phyloP scores from a whole-genome alignment of 306 rosid species.

The Quercus suber region DNA sequence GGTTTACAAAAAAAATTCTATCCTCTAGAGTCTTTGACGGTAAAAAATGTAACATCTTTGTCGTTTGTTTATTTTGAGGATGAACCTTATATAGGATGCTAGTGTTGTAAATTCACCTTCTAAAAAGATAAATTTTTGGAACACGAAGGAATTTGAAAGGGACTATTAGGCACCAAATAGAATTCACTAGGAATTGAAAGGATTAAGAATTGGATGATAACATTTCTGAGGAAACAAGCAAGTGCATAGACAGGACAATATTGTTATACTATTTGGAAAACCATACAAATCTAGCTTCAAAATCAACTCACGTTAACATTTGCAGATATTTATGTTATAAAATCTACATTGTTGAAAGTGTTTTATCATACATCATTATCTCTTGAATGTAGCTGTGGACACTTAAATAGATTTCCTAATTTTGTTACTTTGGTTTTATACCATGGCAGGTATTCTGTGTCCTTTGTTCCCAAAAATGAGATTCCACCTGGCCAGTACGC shows the following conservation, averaged over 20 bases:
- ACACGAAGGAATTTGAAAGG: background rate
- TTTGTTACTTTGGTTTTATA: constrained; percentile 21
- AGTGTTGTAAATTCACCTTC: too few species aligned
- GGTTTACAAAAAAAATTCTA: too few species aligned
- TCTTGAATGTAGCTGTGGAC: constrained; percentile 8
- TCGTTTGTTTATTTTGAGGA: too few species aligned
- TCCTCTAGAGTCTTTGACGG: too few species aligned
- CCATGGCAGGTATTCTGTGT: constrained; percentile 67
- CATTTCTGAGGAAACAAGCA: background rate
- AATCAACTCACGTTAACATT: background rate
- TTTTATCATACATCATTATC: background rate
- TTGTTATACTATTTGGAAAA: background rate
- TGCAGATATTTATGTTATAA: background rate
- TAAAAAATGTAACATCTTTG: too few species aligned
- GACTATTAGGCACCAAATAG: background rate
- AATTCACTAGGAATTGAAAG: background rate
- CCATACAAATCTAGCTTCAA: constrained; percentile 3
- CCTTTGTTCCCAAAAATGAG: constrained; percentile 71
- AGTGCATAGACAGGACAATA: background rate
- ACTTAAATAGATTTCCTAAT: constrained; percentile 12
- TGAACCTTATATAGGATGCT: too few species aligned
- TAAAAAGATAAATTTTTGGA: too few species aligned
- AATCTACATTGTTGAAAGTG: background rate
- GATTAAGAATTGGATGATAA: background rate
- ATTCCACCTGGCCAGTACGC: constrained; percentile 73